Conservation (phyloP, 2,329 filamentous ascomycete species). For the Penicillium concentricum region DNA sequence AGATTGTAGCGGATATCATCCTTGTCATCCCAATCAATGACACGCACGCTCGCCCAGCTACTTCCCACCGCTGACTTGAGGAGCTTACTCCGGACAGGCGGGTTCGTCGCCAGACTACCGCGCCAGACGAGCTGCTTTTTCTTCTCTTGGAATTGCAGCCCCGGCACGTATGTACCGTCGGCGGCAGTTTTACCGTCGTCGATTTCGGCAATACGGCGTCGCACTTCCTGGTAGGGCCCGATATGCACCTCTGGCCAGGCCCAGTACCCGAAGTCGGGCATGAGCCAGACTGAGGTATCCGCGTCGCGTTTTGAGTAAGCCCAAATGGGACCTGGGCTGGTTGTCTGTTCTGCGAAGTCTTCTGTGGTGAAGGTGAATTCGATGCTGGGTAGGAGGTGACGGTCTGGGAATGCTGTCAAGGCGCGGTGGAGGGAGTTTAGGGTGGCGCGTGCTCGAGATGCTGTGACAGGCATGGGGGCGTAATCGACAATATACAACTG, state of each 20-base stretch:
- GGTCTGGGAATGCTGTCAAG: conserved; percentile 41
- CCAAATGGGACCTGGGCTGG: conserved; percentile 39
- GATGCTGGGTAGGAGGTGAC: conserved; percentile 46
- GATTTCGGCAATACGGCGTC: conserved; percentile 37
- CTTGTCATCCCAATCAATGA: conserved; percentile 43
- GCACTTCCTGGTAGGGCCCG: conserved; percentile 46
- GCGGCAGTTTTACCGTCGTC: conserved; percentile 31
- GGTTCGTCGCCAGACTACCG: conserved; percentile 43
- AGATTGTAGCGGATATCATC: conserved; percentile 43
- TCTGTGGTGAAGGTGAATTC: conserved; percentile 52
- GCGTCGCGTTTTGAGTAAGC: conserved; percentile 43
- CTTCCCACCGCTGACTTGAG: conserved; percentile 40
- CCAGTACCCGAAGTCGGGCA: conserved; percentile 57
- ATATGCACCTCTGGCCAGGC: conserved; percentile 51
- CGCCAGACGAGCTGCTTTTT: conserved; percentile 51
- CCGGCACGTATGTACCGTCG: conserved; percentile 18
- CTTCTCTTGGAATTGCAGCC: conserved; percentile 37
- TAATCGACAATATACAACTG: conserved; percentile 41
- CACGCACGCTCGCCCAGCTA: conserved; percentile 49
- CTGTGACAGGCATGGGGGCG: conserved; percentile 34
- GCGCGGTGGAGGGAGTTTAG: conserved; percentile 51
- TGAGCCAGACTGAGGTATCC: conserved; percentile 49
- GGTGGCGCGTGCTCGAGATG: conserved; percentile 42
- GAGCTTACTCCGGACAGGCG: conserved; percentile 40
- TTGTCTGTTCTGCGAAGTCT: conserved; percentile 40